Percentiles rank a stretch among this genome's conserved stretches.
phyloP scores from a whole-genome alignment of 2,329 filamentous ascomycete species.

The Phaeophleospora eucalypticola region DNA sequence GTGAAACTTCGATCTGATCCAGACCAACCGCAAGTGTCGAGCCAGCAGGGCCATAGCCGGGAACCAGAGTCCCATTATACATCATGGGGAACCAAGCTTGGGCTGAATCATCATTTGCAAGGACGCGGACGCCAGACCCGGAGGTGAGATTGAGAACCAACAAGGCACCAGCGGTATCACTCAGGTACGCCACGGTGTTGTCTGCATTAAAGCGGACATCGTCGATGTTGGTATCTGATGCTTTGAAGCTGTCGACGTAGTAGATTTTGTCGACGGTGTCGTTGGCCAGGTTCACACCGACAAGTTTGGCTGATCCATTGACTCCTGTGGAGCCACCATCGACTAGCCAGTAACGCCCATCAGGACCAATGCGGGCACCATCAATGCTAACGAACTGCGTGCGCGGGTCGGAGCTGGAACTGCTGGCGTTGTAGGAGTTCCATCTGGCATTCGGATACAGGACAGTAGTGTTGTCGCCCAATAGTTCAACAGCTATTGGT shows the following conservation, averaged over 20 bases:
- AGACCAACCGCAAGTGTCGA: not conserved
- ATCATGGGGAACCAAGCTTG: constrained; percentile 1
- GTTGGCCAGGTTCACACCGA: constrained; percentile 1
- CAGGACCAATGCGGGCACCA: constrained; percentile 24
- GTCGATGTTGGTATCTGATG: not conserved
- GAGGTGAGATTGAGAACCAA: not conserved
- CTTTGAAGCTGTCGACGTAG: not conserved
- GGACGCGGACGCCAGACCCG: not conserved
- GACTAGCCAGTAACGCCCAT: constrained; percentile 30
- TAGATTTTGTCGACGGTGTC: constrained; percentile 1
- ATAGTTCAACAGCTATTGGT: constrained; percentile 5
- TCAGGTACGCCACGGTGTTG: not conserved
- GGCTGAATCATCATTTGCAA: not conserved
- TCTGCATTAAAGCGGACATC: constrained; percentile 1
- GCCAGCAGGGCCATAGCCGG: not conserved
- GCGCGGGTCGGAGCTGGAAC: constrained; percentile 23
- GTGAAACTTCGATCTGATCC: constrained; percentile 4
- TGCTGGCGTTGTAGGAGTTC: constrained; percentile 28
- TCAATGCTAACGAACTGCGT: constrained; percentile 24
- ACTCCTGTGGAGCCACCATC: constrained; percentile 16
- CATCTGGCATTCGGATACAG: constrained; percentile 29
- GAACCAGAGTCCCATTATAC: constrained; percentile 1
- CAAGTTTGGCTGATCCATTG: not conserved
- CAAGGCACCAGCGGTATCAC: constrained; percentile 1
- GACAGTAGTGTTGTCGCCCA: constrained; percentile 17